A percentile compares a stretch with the other conserved stretches of the same genome.
Evolutionary conservation across 345 rosid genomes (phyloP).

Genomic region (Salix caprea): DNA sequence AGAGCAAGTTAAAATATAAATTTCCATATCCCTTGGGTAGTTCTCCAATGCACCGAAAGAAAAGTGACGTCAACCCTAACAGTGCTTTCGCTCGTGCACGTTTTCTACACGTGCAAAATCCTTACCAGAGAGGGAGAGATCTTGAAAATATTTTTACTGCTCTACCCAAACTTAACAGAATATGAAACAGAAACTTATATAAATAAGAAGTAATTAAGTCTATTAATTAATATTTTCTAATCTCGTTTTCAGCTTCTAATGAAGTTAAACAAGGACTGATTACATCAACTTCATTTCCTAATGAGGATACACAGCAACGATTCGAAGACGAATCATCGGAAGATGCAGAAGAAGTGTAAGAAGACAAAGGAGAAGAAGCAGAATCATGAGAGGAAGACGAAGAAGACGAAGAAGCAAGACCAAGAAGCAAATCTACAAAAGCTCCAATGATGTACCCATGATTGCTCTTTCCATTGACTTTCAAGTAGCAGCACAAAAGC

Average conservation of each 20-base stretch:
- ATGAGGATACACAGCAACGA: constrained; percentile 37
- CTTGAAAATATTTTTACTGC: not conserved
- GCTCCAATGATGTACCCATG: constrained; percentile 33
- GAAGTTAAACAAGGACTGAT: constrained; percentile 35
- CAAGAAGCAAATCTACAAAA: constrained; percentile 26
- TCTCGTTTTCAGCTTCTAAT: constrained; percentile 36
- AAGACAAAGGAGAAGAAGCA: constrained; percentile 31
- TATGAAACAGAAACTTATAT: not conserved
- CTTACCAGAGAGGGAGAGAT: not conserved
- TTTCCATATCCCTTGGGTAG: not conserved
- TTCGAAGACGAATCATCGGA: constrained; percentile 43
- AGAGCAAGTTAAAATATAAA: not conserved
- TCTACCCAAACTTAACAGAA: not conserved
- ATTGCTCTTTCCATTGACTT: constrained; percentile 27
- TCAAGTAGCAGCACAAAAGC: constrained; percentile 27
- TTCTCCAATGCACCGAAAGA: not conserved
- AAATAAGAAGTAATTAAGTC: not conserved
- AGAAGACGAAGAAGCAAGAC: not conserved
- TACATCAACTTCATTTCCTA: constrained; percentile 22
- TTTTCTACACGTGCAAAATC: not conserved
- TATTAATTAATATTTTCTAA: not conserved
- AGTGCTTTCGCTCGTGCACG: not conserved
- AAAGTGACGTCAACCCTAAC: not conserved
- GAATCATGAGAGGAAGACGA: not conserved
- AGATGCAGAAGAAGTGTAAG: constrained; percentile 35